phyloP scores from a whole-genome alignment of 164 flowering plant species.

The Cinnamomum chago region DNA sequence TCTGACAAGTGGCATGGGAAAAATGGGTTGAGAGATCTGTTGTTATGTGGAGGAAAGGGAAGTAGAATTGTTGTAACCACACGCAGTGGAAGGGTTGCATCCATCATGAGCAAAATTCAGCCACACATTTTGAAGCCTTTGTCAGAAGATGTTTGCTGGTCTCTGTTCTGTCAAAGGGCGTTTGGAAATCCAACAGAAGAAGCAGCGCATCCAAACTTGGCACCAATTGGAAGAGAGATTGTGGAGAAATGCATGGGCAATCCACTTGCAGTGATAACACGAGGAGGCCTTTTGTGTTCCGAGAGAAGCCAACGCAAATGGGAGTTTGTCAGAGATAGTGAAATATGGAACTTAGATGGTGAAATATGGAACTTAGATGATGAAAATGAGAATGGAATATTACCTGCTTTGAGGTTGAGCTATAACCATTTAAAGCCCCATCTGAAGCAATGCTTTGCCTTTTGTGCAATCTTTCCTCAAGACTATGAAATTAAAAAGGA shows the following conservation, averaged over 20 bases:
- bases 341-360: not conserved
- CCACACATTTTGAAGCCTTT: not conserved
- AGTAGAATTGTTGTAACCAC: constrained; percentile 12
- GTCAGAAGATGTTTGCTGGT: not conserved
- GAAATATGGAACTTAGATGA: not conserved
- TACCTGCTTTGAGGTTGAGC: constrained; percentile 5
- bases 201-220: not conserved
- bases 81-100: not conserved
- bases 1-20: not conserved
- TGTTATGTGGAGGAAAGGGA: not conserved
- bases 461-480: constrained; percentile 8
- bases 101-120: not conserved
- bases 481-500: not conserved
- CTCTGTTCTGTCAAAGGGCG: constrained; percentile 5
- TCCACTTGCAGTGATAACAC: constrained; percentile 4
- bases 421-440: constrained; percentile 3
- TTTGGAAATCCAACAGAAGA: not conserved
- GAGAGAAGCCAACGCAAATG: not conserved
- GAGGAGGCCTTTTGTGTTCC: not conserved
- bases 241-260: constrained; percentile 7
- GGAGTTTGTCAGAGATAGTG: not conserved
- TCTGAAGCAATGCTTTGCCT: constrained; percentile 5
- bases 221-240: not conserved
- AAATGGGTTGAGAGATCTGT: not conserved
- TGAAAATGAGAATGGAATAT: not conserved